Evolutionary conservation across 1,284 basidiomycete species (phyloP), one percentile per base, ranked within the genome.

Genomic region (Rhodofomes roseus): DNA sequence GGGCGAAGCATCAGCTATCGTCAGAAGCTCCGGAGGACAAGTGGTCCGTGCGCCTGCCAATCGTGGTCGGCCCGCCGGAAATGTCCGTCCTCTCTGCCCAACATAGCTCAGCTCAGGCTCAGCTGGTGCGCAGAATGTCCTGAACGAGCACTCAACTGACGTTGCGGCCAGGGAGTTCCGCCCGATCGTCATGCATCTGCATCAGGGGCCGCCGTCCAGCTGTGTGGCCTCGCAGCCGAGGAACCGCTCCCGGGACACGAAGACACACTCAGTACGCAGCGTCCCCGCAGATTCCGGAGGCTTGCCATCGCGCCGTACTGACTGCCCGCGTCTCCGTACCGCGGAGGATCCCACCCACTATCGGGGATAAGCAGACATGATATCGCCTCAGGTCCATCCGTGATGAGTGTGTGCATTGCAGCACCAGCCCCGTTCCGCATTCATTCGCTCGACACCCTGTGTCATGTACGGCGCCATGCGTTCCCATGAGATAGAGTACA

Each of bases 401-500:
- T 27, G 18, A 48, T 22, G 46, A 48, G 16, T n/a, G 25, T 48
- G 46, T 27, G 14, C 20, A 16, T 11, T 7, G 7, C 46, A 27
- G 14, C 12, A 6, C 8, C 25, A 22, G 22, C 25, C 16, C 25
- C 46, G 16, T 20, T 12, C 18, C 4, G 14, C 18, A 48, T 48
- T 48, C 46, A 48, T 48, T 48, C 16, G 16, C 1, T 48, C 25
- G 23, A 48, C 46, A 48, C 46, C 23, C 29, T 48, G 46, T 48
- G 46, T 27, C 46, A 44, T 11, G 43, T 25, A 44, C 22, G 4
- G 23, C 20, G 22, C 22, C 43, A 29, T 48, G 11, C 25, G 25
- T 48, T 48, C 46, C 46, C 46, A 48, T 48, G 25, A 48, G 46
- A 48, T 48, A 48, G 46, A 48, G 46, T 48, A 48, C 25, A 48